These are phyloP conservation scores for Fusarium buharicum DNA, from an alignment of 2,329 filamentous ascomycete genomes.

Conservation along the genomic window DNA sequence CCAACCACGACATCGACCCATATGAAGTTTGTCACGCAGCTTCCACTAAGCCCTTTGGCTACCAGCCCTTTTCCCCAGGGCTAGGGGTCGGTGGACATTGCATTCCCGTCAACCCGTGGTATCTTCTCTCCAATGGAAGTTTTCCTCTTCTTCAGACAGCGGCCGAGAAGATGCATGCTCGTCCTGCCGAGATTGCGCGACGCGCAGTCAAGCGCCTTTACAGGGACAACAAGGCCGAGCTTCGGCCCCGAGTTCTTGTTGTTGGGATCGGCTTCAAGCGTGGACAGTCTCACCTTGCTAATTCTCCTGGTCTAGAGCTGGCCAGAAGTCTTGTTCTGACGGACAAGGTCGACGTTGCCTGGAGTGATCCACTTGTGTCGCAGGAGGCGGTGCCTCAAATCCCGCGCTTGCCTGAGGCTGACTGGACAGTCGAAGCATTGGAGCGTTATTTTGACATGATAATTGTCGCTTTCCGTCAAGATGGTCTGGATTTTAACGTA, in stretches of 20 bases:
- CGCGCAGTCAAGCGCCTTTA: conserved; percentile 50
- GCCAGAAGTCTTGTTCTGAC: conserved; percentile 52
- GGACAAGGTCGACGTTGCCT: conserved; percentile 54
- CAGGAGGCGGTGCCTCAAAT: conserved; percentile 56
- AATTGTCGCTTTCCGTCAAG: conserved; percentile 57
- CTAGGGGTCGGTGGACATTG: conserved; percentile 66
- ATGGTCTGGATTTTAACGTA: conserved; percentile 54
- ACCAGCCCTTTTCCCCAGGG: conserved; percentile 58
- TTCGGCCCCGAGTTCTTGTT: conserved; percentile 52
- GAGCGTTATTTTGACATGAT: conserved; percentile 55
- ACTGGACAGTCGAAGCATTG: conserved; percentile 54
- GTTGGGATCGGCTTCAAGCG: conserved; percentile 63
- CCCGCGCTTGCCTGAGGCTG: conserved; percentile 49
- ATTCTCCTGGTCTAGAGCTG: conserved; percentile 59
- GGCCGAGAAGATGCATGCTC: conserved; percentile 56
- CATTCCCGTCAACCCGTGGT: conserved; percentile 66
- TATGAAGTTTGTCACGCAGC: conserved; percentile 63
- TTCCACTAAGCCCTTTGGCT: conserved; percentile 64
- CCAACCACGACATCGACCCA: conserved; percentile 57
- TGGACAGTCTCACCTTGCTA: conserved; percentile 59
- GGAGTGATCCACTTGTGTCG: conserved; percentile 57
- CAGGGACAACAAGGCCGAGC: conserved; percentile 2
- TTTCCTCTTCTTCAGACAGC: conserved; percentile 60
- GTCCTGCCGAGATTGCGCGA: conserved; percentile 54
- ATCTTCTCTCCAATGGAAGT: conserved; percentile 59